Conservation (phyloP, 116 monocot species). For the Cymodocea nodosa region DNA sequence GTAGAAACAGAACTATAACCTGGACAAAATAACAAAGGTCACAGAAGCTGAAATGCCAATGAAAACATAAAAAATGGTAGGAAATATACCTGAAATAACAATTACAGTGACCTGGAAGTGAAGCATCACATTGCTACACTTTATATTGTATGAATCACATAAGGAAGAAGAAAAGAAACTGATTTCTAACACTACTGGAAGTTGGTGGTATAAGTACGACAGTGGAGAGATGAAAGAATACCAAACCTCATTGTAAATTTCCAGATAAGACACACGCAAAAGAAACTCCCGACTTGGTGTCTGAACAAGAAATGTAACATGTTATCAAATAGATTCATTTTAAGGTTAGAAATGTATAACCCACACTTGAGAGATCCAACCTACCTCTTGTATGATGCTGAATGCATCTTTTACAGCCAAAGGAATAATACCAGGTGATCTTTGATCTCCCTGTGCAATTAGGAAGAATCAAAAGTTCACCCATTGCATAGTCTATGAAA, state of each 20-base stretch:
- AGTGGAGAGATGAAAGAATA: neutral
- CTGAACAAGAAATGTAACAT: conserved; percentile 18
- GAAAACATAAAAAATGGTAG: too few species aligned
- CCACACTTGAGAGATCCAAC: neutral
- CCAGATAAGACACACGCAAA: conserved; percentile 93
- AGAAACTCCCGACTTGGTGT: conserved; percentile 93
- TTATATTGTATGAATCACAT: too few species aligned
- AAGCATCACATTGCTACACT: too few species aligned
- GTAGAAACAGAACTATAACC: too few species aligned
- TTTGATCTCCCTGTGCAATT: conserved; percentile 74
- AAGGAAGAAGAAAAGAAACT: neutral
- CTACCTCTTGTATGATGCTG: conserved; percentile 93
- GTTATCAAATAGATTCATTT: neutral
- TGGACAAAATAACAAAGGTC: too few species aligned
- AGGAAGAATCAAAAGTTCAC: neutral
- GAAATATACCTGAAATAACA: too few species aligned
- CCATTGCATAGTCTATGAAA: too few species aligned
- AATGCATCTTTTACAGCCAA: conserved; percentile 97
- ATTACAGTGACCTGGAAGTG: too few species aligned
- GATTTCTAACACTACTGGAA: too few species aligned
- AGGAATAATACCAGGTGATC: conserved; percentile 92
- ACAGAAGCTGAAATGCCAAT: too few species aligned
- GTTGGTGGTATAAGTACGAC: too few species aligned
- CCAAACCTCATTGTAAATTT: conserved; percentile 89
- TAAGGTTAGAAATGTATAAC: neutral